These are phyloP conservation scores for Hericium erinaceus DNA, from an alignment of 768 basidiomycete genomes.

Conservation along the genomic window DNA sequence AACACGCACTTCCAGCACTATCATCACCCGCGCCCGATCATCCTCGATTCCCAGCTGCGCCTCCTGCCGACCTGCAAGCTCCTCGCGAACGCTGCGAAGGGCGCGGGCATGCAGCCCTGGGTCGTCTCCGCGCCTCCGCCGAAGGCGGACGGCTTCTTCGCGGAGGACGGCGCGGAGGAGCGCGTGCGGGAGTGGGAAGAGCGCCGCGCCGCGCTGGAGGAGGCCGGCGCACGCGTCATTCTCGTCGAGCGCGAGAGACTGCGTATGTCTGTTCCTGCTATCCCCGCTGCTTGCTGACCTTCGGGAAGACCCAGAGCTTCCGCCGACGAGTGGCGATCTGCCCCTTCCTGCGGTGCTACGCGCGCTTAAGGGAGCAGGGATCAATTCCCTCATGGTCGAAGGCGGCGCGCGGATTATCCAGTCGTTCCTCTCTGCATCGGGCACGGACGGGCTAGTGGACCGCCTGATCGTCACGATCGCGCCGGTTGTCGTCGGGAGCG, in stretches of 20 bases:
- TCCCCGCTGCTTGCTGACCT: neutral
- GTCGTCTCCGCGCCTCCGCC: slow-evolving; percentile 41
- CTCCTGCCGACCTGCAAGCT: slow-evolving; percentile 62
- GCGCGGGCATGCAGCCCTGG: slow-evolving; percentile 64
- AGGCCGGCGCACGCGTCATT: slow-evolving; percentile 60
- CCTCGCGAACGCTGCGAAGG: slow-evolving; percentile 49
- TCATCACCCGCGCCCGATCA: slow-evolving; percentile 67
- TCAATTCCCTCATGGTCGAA: slow-evolving; percentile 87
- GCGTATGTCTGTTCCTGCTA: slow-evolving; percentile 22
- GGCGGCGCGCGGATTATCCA: slow-evolving; percentile 81
- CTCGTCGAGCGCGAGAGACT: slow-evolving; percentile 29
- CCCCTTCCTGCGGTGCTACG: slow-evolving; percentile 41
- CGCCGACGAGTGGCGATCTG: slow-evolving; percentile 25
- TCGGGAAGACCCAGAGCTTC: slow-evolving; percentile 4
- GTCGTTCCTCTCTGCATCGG: slow-evolving; percentile 44
- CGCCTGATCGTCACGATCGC: slow-evolving; percentile 78
- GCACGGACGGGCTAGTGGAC: slow-evolving; percentile 38
- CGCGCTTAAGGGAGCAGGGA: slow-evolving; percentile 42
- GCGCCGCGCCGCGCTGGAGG: slow-evolving; percentile 37
- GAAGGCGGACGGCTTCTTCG: slow-evolving; percentile 15
- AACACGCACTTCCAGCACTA: slow-evolving; percentile 21
- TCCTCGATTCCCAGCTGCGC: slow-evolving; percentile 72
- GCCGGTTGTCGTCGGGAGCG: slow-evolving; percentile 69
- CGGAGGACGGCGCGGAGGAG: slow-evolving; percentile 10
- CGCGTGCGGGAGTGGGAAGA: slow-evolving; percentile 21